Conservation (phyloP, 2,329 filamentous ascomycete species). For the Endoconidiophora polonica region DNA sequence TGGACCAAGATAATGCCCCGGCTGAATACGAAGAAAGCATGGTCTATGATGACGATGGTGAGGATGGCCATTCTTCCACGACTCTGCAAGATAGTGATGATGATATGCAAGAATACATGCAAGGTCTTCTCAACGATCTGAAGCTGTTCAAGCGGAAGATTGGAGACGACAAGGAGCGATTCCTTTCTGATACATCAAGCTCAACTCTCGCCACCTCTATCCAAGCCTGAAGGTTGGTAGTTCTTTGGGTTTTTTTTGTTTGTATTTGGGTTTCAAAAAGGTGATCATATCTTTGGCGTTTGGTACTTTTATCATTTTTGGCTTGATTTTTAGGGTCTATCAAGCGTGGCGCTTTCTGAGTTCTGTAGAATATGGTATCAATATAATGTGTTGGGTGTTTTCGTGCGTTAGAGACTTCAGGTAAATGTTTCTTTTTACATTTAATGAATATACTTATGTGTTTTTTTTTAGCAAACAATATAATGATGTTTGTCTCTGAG, state of each 20-base stretch:
- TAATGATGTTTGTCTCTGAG: too few relatives aligned
- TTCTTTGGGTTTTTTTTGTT: not conserved
- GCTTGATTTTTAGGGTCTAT: not conserved
- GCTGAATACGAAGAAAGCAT: slow-evolving; percentile 42
- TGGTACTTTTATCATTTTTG: not conserved
- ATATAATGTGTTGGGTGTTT: too few relatives aligned
- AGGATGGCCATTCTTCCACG: slow-evolving; percentile 28
- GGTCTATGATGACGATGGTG: slow-evolving; percentile 32
- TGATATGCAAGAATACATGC: slow-evolving; percentile 70
- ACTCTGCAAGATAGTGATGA: slow-evolving; percentile 28
- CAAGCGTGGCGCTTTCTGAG: too few relatives aligned
- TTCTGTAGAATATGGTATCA: too few relatives aligned
- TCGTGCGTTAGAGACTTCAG: too few relatives aligned
- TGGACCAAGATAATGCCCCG: slow-evolving; percentile 21
- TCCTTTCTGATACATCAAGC: slow-evolving; percentile 20
- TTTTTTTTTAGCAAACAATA: too few relatives aligned
- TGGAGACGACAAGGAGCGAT: slow-evolving; percentile 60
- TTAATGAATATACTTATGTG: too few relatives aligned
- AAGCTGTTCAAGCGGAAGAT: slow-evolving; percentile 72
- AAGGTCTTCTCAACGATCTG: slow-evolving; percentile 66
- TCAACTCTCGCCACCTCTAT: too few relatives aligned
- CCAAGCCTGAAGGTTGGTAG: too few relatives aligned
- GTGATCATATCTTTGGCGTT: not conserved
- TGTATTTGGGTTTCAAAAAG: not conserved
- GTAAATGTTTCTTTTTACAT: too few relatives aligned